Conservation (phyloP, 768 basidiomycete genomes). For the Russula sp. region DNA sequence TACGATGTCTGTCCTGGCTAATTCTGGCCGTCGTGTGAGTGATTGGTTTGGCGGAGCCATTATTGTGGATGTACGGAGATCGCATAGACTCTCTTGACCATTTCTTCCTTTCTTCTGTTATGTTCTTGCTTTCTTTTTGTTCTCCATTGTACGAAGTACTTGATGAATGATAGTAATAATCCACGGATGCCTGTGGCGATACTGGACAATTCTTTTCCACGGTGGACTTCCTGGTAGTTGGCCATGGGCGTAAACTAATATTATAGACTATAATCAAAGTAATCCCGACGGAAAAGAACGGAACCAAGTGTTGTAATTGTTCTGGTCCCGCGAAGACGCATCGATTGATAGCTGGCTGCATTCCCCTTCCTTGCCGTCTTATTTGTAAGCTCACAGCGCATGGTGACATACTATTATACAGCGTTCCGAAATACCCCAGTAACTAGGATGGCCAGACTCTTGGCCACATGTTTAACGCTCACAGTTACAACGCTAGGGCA, state of each 20-base stretch:
- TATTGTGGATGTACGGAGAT: constrained; percentile 1
- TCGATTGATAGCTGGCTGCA: neutral
- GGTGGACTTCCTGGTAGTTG: neutral
- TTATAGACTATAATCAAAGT: no score
- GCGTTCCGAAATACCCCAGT: no score
- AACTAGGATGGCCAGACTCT: no score
- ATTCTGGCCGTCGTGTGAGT: neutral
- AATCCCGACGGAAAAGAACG: no score
- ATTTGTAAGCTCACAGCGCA: neutral
- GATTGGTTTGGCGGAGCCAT: constrained; percentile 2
- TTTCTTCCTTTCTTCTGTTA: neutral
- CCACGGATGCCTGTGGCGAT: neutral
- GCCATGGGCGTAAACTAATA: no score
- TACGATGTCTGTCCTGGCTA: constrained; percentile 12
- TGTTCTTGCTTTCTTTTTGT: neutral
- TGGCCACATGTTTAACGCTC: no score
- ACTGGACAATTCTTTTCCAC: neutral
- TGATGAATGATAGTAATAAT: constrained; percentile 9
- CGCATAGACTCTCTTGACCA: constrained; percentile 7
- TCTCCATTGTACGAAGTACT: constrained; percentile 15
- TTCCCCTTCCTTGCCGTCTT: neutral
- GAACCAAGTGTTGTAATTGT: neutral
- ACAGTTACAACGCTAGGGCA: no score
- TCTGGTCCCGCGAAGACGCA: neutral
- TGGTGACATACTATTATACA: no score